Percentiles rank a stretch among this genome's conserved stretches.
phyloP scores from a whole-genome alignment of 192 early-diverging fungal genomes.

The Entrophospora sp. region DNA sequence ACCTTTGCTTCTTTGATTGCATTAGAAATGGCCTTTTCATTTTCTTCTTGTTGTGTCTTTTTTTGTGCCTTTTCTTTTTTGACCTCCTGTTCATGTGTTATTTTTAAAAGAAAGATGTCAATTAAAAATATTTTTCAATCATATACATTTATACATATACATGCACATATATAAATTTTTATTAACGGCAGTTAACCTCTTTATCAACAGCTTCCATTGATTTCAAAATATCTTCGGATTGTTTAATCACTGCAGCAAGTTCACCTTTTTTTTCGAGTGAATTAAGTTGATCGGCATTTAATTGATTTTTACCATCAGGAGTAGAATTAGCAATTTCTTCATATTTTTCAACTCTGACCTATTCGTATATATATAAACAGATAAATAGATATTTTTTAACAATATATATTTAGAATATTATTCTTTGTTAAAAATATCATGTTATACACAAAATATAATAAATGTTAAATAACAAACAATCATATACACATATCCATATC shows the following conservation, averaged over 20 bases:
- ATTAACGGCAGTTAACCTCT: neutral
- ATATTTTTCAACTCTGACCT: conserved; percentile 2
- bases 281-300: conserved; percentile 5
- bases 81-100: neutral
- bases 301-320: neutral
- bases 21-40: conserved; percentile 4
- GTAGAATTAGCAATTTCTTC: neutral
- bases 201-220: neutral
- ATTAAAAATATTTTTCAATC: neutral
- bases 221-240: neutral
- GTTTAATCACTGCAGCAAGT: neutral
- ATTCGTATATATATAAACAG: neutral
- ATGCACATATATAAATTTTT: neutral
- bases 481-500: neutral
- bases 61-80: neutral
- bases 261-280: conserved; percentile 7
- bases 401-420: neutral
- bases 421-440: neutral
- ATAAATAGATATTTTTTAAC: neutral
- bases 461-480: neutral
- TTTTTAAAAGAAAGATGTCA: neutral
- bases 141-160: neutral
- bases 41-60: conserved; percentile 3
- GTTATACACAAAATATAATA: neutral
- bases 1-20: conserved; percentile 10